These are phyloP conservation scores for Magnusiomyces tetraspermus DNA, from an alignment of 1,139 yeast genomes.

Conservation along the genomic window DNA sequence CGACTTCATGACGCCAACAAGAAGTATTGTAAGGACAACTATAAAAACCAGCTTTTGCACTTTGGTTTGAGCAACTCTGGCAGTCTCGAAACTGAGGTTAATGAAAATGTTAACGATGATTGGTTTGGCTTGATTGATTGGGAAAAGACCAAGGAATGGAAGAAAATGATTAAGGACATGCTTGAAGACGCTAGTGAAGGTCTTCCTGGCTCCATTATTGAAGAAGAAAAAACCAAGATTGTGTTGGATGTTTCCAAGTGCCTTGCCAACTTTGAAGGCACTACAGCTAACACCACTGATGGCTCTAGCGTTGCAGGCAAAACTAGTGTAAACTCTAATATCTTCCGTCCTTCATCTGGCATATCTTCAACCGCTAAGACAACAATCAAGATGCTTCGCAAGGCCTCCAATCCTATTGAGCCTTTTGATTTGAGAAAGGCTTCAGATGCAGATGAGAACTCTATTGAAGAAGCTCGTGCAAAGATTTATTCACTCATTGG, in stretches of 20 bases:
- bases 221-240: constrained; percentile 65
- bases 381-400: too few relatives aligned
- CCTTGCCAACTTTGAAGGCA: constrained; percentile 5
- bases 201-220: constrained; percentile 67
- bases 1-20: constrained; percentile 18
- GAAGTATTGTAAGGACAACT: background rate
- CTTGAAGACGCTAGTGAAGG: constrained; percentile 67
- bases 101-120: constrained; percentile 25
- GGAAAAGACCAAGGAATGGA: constrained; percentile 47
- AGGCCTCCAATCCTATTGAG: too few relatives aligned
- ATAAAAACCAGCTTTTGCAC: background rate
- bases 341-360: too few relatives aligned
- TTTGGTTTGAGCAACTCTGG: background rate
- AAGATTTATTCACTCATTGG: constrained; percentile 65
- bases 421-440: too few relatives aligned
- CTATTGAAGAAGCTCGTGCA: constrained; percentile 42
- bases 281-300: too few relatives aligned
- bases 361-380: too few relatives aligned
- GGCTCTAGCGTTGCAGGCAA: too few relatives aligned
- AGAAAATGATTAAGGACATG: constrained; percentile 49
- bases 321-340: too few relatives aligned
- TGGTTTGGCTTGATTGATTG: constrained; percentile 64
- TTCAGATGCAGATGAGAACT: background rate
- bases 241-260: constrained; percentile 41
- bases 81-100: constrained; percentile 33